Evolutionary conservation across 257 asterid genomes (phyloP).

Genomic region (Primulina eburnea): DNA sequence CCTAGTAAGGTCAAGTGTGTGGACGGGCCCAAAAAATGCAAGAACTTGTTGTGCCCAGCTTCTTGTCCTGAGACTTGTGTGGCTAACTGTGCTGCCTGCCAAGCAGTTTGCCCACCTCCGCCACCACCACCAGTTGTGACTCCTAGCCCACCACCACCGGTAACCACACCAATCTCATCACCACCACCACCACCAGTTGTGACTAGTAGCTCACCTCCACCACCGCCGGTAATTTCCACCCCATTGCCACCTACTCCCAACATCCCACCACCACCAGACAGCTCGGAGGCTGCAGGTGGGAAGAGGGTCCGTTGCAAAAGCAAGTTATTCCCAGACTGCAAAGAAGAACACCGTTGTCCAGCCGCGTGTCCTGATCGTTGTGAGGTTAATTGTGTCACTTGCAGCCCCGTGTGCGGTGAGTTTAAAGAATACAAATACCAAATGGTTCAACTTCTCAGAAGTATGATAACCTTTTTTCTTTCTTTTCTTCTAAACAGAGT

Average conservation of each 20-base stretch:
- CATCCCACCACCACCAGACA: slow-evolving; percentile 35
- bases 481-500: slow-evolving; percentile 32
- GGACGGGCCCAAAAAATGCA: slow-evolving; percentile 20
- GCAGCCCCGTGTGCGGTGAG: slow-evolving; percentile 75
- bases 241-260: slow-evolving; percentile 23
- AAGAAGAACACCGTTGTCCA: slow-evolving; percentile 46
- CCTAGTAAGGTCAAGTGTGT: slow-evolving; percentile 30
- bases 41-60: slow-evolving; percentile 32
- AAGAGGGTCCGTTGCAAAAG: slow-evolving; percentile 53
- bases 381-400: slow-evolving; percentile 57
- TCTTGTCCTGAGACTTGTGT: slow-evolving; percentile 35
- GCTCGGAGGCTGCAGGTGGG: slow-evolving; percentile 43
- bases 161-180: too few species aligned
- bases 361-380: slow-evolving; percentile 49
- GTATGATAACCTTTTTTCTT: too few species aligned
- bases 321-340: slow-evolving; percentile 35
- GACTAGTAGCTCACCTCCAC: too few species aligned
- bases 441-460: not conserved
- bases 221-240: not conserved
- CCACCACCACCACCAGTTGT: too few species aligned
- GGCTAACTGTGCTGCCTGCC: slow-evolving; percentile 30
- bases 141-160: too few species aligned
- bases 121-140: slow-evolving; percentile 4
- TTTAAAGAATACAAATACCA: not conserved
- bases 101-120: slow-evolving; percentile 27